Base-by-base conservation (phyloP, 2,329 filamentous ascomycete species). In the Exophiala aquamarina region DNA sequence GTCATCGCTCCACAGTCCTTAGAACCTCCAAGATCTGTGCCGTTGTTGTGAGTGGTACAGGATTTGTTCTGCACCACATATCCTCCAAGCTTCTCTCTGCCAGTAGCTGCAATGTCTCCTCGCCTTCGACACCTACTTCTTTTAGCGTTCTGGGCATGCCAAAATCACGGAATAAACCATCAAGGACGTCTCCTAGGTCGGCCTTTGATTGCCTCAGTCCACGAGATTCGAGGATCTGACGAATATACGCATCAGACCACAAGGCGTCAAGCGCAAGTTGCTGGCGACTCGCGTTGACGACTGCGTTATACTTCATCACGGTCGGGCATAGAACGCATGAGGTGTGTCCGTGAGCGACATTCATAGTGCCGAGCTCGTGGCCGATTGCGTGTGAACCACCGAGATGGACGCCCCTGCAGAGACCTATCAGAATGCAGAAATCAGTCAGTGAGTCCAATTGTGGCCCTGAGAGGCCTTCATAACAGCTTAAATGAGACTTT, bases 41-140 rank as follows among this genome's bases (percentile, higher is more conserved):
- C 32, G 6, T n/a, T 6, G 32, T 34, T 18, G 8, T 6, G 6
- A 34, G 32, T 18, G 72, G 68, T 13, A 76, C 67, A 2, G 77
- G 70, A 35, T 52, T 52, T 6, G 39, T 40, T 18, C 29, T 28
- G 18, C 35, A 17, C 40, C 39, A 50, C 9, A 32, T 13, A 34
- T 52, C 49, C 18, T 51, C 35, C 26, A 56, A 26, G 31, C 53
- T 44, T 20, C 46, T 51, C 18, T n/a, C 32, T 9, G 53, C 53
- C 21, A 56, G 37, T 11, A 13, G 14, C 32, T 37, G 3, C 13
- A 55, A 42, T 31, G 20, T 52, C 7, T 49, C 43, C 14, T 44
- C 28, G 4, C 51, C 53, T 26, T 43, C 39, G 18, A 56, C 42
- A 11, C 44, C 48, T 0, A 56, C 50, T n/a, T 56, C 52, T 21